Conservation (phyloP, 345 rosid species). For the Raphanus sativus region DNA sequence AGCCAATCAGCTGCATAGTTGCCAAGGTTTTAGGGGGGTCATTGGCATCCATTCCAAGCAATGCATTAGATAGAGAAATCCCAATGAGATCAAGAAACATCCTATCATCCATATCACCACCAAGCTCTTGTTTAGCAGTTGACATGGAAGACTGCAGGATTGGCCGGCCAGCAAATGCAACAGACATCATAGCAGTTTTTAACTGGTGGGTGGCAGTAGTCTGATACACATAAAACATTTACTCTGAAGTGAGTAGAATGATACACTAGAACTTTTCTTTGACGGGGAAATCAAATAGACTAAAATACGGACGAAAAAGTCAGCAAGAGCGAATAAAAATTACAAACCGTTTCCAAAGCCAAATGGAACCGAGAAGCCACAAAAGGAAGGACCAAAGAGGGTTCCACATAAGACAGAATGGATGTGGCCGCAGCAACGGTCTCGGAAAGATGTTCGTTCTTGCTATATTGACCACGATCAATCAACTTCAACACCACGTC, state of each 20-base stretch:
- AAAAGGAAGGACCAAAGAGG: constrained; percentile 93
- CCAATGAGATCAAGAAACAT: constrained; percentile 62
- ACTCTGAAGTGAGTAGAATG: constrained; percentile 48
- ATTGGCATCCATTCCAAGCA: constrained; percentile 99
- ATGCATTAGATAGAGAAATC: constrained; percentile 85
- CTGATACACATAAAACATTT: constrained; percentile 66
- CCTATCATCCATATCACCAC: constrained; percentile 46
- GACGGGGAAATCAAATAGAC: background rate
- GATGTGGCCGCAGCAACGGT: constrained; percentile 98
- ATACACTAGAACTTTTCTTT: constrained; percentile 20
- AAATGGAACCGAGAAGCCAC: constrained; percentile 87
- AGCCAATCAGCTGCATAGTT: constrained; percentile 94
- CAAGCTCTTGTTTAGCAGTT: constrained; percentile 55
- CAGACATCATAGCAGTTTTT: constrained; percentile 94
- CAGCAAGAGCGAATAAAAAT: constrained; percentile 22
- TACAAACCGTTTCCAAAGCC: constrained; percentile 96
- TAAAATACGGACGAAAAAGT: background rate
- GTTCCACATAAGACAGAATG: constrained; percentile 89
- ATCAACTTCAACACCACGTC: constrained; percentile 72
- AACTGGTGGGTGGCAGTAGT: constrained; percentile 99
- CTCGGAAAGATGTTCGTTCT: constrained; percentile 93
- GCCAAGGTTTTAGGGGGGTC: constrained; percentile 99
- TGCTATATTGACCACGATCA: constrained; percentile 99
- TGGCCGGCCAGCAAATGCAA: constrained; percentile 95
- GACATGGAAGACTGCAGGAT: constrained; percentile 72